Percentiles rank a stretch among this genome's conserved stretches.
These are phyloP conservation scores for Lachnellula occidentalis DNA, from an alignment of 2,329 filamentous ascomycete genomes.

Conservation along the genomic window DNA sequence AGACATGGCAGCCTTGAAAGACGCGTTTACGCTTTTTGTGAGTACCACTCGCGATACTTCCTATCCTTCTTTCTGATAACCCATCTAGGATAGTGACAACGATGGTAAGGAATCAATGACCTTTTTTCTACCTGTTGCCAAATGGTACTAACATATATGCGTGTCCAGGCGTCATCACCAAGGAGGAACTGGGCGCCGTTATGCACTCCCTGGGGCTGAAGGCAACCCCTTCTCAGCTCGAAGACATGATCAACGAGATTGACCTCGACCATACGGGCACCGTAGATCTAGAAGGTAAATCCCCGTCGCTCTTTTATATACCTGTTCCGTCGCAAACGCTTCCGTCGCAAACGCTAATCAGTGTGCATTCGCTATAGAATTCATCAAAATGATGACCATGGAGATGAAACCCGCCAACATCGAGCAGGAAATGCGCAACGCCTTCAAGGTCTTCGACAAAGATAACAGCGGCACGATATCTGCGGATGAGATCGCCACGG, in stretches of 20 bases:
- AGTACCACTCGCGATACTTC: neutral
- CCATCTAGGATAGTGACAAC: neutral
- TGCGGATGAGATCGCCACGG: constrained; percentile 54
- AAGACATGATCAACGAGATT: constrained; percentile 64
- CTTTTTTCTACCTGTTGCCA: neutral
- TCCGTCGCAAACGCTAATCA: neutral
- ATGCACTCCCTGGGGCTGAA: constrained; percentile 60
- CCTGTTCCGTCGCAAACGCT: neutral
- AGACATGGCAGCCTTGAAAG: constrained; percentile 12
- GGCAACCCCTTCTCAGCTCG: constrained; percentile 55
- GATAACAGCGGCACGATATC: constrained; percentile 62
- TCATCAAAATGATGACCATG: constrained; percentile 61
- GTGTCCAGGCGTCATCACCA: constrained; percentile 53
- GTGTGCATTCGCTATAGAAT: constrained; percentile 40
- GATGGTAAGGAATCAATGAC: neutral
- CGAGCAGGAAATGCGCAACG: constrained; percentile 59
- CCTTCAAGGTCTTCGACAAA: constrained; percentile 62
- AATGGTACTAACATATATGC: neutral
- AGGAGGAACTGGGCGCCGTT: constrained; percentile 56
- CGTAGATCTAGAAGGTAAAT: constrained; percentile 55
- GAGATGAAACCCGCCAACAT: constrained; percentile 57
- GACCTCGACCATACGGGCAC: constrained; percentile 60
- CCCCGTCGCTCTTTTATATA: constrained; percentile 4
- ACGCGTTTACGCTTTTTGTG: constrained; percentile 16
- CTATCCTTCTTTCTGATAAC: neutral